Evolutionary conservation across 495 filamentous ascomycete genomes (phyloP), one percentile per base, ranked within the genome.

Genomic region (Penicillium salamii): DNA sequence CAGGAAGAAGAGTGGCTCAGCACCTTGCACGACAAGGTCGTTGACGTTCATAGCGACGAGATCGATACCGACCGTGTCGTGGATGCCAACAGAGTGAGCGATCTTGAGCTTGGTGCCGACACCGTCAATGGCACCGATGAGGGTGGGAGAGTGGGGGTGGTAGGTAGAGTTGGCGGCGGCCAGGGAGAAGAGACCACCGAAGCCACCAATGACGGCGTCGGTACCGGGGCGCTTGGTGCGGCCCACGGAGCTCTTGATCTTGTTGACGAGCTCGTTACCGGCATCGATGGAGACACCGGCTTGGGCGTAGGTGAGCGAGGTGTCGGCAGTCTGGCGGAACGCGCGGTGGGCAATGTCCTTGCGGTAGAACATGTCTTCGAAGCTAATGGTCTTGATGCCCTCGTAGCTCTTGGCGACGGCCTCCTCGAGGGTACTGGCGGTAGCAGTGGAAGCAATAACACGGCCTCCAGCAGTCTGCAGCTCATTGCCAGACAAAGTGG

Each of bases 31-130:
- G 36, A 97, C 84, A 0, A 97, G 78, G 69, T 97, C 93, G 69
- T 98, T 97, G 62, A 96, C 93, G 66, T 95, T 95, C 95, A 97
- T 97, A 53, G 93, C 93, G 2, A 97, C 95, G 11, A 98, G 80
- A 65, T 98, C 93, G 58, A 97, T 89, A 53, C 89, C 92, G 11
- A 97, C 90, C 5, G 90, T 95, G 68, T 89, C 83, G 71, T 96
- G 91, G 71, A 96, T 89, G 43, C 82, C 78, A 59, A 92, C 86
- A 4, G 83, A 81, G 61, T 93, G 90, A 7, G 93, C 95, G 57
- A 97, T 88, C 74, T 91, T 92, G 52, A 97, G 84, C 73, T 97
- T 97, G 23, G 93, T 98, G 33, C 93, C 93, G 14, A 98, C 89
- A 45, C 93, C 93, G 66, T 98, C 95, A 52, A 96, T 97, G 34